Evolutionary conservation across 2,329 filamentous ascomycete genomes (phyloP).

Genomic region (Ustulina deusta): DNA sequence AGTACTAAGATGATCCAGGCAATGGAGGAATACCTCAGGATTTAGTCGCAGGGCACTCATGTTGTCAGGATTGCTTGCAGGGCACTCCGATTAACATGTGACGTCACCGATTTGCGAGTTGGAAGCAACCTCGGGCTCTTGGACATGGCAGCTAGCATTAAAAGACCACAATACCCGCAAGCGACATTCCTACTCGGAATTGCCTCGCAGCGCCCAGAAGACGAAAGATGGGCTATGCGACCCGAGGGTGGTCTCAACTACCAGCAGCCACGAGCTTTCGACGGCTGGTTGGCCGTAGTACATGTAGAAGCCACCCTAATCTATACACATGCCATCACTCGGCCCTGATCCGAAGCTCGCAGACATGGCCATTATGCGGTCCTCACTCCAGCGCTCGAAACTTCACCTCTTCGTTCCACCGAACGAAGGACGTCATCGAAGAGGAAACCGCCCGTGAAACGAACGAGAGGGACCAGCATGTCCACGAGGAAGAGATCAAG

Average conservation of each 20-base stretch:
- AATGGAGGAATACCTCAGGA: too few species aligned
- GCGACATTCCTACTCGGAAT: constrained; percentile 18
- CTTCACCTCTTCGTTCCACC: constrained; percentile 37
- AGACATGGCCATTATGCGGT: background rate
- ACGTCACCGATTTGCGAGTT: constrained; percentile 13
- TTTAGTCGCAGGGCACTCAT: background rate
- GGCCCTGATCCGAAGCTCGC: background rate
- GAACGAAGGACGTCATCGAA: constrained; percentile 31
- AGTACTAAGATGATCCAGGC: background rate
- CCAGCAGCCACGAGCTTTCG: constrained; percentile 40
- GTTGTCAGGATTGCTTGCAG: too few species aligned
- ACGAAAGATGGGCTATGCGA: constrained; percentile 51
- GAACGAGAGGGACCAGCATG: constrained; percentile 46
- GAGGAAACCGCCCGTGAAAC: constrained; percentile 47
- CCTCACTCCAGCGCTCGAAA: constrained; percentile 22
- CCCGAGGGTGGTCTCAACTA: constrained; percentile 45
- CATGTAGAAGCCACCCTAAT: constrained; percentile 19
- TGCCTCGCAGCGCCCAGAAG: constrained; percentile 13
- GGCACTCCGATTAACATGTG: constrained; percentile 1
- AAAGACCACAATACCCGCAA: constrained; percentile 16
- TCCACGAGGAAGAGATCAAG: constrained; percentile 51
- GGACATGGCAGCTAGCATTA: background rate
- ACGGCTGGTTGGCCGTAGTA: constrained; percentile 34
- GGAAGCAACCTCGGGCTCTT: background rate
- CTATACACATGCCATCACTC: constrained; percentile 8